Evolutionary conservation across 306 rosid species (phyloP).

Genomic region (Styphnolobium japonicum): DNA sequence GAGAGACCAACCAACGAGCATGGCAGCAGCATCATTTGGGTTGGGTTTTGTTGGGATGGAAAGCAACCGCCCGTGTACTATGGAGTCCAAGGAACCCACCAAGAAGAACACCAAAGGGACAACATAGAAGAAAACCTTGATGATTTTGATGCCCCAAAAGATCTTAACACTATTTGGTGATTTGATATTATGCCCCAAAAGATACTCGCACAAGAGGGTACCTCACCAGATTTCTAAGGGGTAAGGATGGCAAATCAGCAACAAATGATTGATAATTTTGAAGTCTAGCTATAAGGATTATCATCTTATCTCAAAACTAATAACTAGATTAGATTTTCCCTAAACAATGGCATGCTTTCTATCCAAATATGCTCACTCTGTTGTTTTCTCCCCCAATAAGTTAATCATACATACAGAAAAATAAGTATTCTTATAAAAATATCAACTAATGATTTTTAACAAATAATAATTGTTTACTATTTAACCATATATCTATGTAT

Average conservation of each 20-base stretch:
- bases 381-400: too few species aligned
- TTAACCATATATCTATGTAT: background rate
- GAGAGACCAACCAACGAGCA: constrained; percentile 76
- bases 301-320: background rate
- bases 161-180: too few species aligned
- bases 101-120: constrained; percentile 14
- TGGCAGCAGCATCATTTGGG: constrained; percentile 52
- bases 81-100: constrained; percentile 12
- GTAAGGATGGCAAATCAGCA: background rate
- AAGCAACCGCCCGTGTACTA: constrained; percentile 37
- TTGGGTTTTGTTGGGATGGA: constrained; percentile 44
- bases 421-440: too few species aligned
- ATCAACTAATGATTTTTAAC: background rate
- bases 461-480: background rate
- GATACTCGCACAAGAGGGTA: background rate
- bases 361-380: background rate
- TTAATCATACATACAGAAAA: too few species aligned
- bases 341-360: background rate
- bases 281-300: background rate
- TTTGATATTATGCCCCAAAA: too few species aligned
- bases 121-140: background rate
- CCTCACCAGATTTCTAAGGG: background rate
- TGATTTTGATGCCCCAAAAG: background rate
- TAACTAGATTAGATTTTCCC: background rate
- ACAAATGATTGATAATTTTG: background rate